Evolutionary conservation across 441 rosid species (phyloP).

Genomic region (Erysimum pusillum): DNA sequence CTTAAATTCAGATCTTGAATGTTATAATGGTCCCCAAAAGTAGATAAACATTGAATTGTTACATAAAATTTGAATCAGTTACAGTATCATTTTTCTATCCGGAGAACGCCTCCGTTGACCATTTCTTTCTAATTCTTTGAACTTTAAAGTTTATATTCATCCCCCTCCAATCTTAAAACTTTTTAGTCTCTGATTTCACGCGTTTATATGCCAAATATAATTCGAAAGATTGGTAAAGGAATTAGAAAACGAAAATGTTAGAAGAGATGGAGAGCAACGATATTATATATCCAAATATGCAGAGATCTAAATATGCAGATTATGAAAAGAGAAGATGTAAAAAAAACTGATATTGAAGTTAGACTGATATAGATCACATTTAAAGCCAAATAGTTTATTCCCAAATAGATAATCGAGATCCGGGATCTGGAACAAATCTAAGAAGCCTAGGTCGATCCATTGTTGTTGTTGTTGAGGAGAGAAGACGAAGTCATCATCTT

Average conservation of each 20-base stretch:
- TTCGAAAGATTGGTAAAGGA: not conserved
- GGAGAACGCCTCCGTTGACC: not conserved
- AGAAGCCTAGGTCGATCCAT: conserved; percentile 24
- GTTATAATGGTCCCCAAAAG: not conserved
- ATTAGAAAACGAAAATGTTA: not conserved
- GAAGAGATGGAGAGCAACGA: conserved; percentile 12
- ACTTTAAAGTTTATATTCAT: too few relatives aligned
- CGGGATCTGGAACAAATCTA: not conserved
- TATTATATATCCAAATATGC: not conserved
- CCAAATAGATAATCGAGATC: not conserved
- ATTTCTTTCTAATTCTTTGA: not conserved
- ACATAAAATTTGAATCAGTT: not conserved
- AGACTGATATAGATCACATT: conserved; percentile 33
- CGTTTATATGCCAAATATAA: not conserved
- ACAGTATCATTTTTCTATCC: not conserved
- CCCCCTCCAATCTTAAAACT: too few relatives aligned
- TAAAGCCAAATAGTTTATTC: not conserved
- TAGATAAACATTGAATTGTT: not conserved
- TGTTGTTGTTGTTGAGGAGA: conserved; percentile 12
- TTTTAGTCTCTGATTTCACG: not conserved
- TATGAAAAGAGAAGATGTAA: conserved; percentile 6
- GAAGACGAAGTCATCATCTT: conserved; percentile 63
- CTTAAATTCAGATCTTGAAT: not conserved
- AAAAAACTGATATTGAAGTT: not conserved
- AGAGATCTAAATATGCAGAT: conserved; percentile 16